These are phyloP conservation scores for Pleurozium schreberi DNA, from an alignment of 225 moss, liverwort and hornwort species.

Conservation along the genomic window DNA sequence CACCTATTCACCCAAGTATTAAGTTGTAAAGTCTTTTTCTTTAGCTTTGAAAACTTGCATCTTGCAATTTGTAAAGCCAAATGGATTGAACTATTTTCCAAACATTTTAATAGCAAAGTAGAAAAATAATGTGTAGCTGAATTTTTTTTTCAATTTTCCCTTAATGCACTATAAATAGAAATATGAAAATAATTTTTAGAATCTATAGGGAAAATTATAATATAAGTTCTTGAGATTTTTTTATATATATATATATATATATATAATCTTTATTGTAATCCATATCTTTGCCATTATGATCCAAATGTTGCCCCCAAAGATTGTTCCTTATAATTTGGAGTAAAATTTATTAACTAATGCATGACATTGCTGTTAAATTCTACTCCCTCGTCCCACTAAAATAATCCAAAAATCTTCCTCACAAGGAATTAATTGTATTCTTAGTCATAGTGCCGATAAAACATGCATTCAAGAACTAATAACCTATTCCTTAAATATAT, in stretches of 20 bases:
- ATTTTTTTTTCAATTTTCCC: background rate
- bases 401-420: too few relatives aligned
- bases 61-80: accelerated
- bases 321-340: background rate
- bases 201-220: background rate
- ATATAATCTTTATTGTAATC: background rate
- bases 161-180: too few relatives aligned
- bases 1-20: background rate
- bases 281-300: background rate
- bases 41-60: background rate
- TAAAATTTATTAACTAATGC: background rate
- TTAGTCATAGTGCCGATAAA: too few relatives aligned
- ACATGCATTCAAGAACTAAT: too few relatives aligned
- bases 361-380: background rate
- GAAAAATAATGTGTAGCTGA: accelerated
- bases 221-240: background rate
- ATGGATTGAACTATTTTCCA: background rate
- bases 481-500: too few relatives aligned
- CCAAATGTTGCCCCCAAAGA: background rate
- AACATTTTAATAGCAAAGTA: accelerated
- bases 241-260: too few relatives aligned
- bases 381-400: too few relatives aligned
- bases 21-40: too few relatives aligned
- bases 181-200: background rate
- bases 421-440: too few relatives aligned